Evolutionary conservation across 768 basidiomycete genomes (phyloP), one percentile per base, ranked within the genome.

Genomic region (Pleurotus platypus): DNA sequence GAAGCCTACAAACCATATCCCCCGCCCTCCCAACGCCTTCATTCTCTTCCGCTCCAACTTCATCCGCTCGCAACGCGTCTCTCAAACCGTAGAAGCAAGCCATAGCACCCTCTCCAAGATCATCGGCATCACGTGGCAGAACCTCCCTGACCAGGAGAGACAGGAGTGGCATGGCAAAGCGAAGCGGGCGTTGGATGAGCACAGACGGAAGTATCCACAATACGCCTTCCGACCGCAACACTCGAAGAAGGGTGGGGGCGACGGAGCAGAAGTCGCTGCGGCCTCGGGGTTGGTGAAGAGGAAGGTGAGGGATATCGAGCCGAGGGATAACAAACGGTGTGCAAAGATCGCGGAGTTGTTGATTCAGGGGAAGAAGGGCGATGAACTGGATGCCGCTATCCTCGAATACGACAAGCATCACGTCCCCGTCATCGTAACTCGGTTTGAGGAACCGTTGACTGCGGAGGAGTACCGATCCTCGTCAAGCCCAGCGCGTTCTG

Each of bases 71-170:
- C 85, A 87, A 62, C 86, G 86, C 63, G 87, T 91, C 60, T 83
- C 87, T 8, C 81, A 85, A 4, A 82, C 80, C 50, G 84, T 90
- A 58, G 89, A 91, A 75, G 88, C 87, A 30, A 90, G 87, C 67
- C 89, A 90, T 71, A 87, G 86, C 62, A 90, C 89, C 3, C 75
- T 91, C n/a, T 90, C 88, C 12, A 90, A 89, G 79, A 91, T 90
- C 65, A 87, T 90, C 58, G 90, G 90, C 24, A 74, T 89, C 58
- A 89, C 88, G 27, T 92, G 90, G 90, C 83, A 88, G 70, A 86
- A 81, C 57, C 80, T 92, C 59, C 82, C 87, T 1, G 78, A 84
- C 58, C 81, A 83, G 18, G 86, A 92, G 66, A 81, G 87, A 11
- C 79, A 87, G 69, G 71, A 86, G 50, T 92, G 90, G 90, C 85